Conservation (phyloP, 1,139 yeast species). For the Geotrichum aggregatum region DNA sequence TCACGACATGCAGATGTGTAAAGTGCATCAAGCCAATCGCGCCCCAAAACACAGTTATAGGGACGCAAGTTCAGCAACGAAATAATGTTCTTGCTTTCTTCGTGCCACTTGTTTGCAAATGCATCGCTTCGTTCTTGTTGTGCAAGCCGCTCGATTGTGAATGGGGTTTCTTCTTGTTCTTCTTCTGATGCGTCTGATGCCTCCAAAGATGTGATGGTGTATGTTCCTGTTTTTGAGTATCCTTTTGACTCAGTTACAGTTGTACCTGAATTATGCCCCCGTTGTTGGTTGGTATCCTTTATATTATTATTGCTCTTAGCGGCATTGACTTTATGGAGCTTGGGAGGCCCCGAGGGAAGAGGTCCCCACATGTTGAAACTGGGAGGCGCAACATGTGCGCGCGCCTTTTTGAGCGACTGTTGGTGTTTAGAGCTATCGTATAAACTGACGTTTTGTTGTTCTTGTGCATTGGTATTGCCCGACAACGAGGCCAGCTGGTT, state of each 20-base stretch:
- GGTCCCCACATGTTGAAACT: not conserved
- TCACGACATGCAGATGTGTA: not conserved
- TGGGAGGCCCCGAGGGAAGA: not conserved
- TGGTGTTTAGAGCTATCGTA: not conserved
- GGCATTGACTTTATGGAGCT: too few relatives aligned
- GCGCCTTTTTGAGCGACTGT: not conserved
- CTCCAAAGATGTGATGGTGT: too few relatives aligned
- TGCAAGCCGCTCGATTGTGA: too few relatives aligned
- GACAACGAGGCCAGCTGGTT: too few relatives aligned
- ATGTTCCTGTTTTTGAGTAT: too few relatives aligned
- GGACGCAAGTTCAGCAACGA: constrained; percentile 7
- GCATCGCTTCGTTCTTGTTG: not conserved
- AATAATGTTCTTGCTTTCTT: constrained; percentile 9
- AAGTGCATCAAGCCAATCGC: constrained; percentile 9
- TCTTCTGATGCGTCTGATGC: not conserved
- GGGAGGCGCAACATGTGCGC: not conserved
- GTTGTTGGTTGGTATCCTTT: too few relatives aligned
- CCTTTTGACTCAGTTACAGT: too few relatives aligned
- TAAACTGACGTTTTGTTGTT: not conserved
- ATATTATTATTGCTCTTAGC: too few relatives aligned
- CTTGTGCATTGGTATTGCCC: too few relatives aligned
- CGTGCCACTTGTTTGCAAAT: constrained; percentile 6
- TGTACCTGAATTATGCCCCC: too few relatives aligned
- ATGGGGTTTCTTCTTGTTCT: not conserved
- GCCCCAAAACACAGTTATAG: constrained; percentile 6